Evolutionary conservation across 2,329 filamentous ascomycete species (phyloP), one percentile per base, ranked within the genome.

Genomic region (Fusarium albidum): DNA sequence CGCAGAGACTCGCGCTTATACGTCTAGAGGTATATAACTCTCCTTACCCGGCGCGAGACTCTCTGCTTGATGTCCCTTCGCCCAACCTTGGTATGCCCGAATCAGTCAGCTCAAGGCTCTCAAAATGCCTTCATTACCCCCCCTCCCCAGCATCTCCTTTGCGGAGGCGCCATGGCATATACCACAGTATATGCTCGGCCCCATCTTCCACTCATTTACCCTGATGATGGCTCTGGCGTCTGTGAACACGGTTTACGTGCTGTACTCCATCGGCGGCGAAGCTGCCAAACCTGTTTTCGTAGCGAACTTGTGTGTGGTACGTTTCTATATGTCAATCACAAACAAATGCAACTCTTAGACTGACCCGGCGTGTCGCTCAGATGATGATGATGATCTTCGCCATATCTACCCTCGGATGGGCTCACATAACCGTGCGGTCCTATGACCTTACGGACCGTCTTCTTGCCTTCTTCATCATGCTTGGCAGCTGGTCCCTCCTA

Each of bases 191-290:
- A 45, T 62, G 31, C 35, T 55, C 14, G 52, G 38, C 6, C 39
- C 48, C 2, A 41, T 39, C 11, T 10, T 57, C 13, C 40, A 26
- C 12, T 45, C 43, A 2, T 42, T 44, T 10, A 9, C 45, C 8
- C 40, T 28, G 17, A 41, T 65, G 32, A 26, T 59, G 14, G n/a
- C 53, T 17, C 17, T 65, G 38, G 34, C 52, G 12, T 47, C 47
- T 12, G 29, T 49, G 15, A 61, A 43, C 28, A 28, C 41, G 4
- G 14, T 59, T 14, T 61, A 63, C 14, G 26, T 49, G 6, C 27
- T 42, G 11, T 40, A 43, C 11, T 10, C 26, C 14, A 51, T 63
- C 8, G 47, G 58, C 11, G 54, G 49, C 13, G 9, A 9, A n/a
- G 17, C 37, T 8, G 41, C 37, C 15, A 15, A 21, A 14, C 25